Percentiles rank a stretch among this genome's conserved stretches.
Conservation (phyloP, 2,329 filamentous ascomycete species). For the Aspergillus arachidicola region DNA sequence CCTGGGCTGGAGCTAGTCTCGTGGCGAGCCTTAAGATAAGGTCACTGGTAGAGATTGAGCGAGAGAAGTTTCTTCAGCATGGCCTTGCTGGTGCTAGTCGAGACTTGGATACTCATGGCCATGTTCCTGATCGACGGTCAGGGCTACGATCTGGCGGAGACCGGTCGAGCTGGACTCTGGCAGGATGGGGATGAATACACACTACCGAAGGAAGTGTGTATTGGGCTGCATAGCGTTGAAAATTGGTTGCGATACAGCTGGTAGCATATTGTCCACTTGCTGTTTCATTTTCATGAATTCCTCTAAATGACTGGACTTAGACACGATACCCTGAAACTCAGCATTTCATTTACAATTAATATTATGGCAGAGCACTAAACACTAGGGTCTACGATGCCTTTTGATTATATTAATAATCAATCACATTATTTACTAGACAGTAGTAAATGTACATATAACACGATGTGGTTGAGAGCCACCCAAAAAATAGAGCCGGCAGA, state of each 20-base stretch:
- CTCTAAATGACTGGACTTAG: constrained; percentile 6
- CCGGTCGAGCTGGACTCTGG: constrained; percentile 53
- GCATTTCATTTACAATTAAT: background rate
- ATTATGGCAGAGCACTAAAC: background rate
- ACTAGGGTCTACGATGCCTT: background rate
- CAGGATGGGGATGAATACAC: constrained; percentile 46
- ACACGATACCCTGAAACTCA: constrained; percentile 19
- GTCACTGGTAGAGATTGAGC: constrained; percentile 65
- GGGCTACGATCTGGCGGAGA: constrained; percentile 44
- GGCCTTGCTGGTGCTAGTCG: constrained; percentile 50
- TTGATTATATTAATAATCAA: background rate
- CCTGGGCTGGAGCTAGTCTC: constrained; percentile 67
- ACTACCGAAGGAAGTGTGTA: background rate
- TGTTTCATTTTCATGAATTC: constrained; percentile 4
- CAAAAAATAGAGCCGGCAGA: background rate
- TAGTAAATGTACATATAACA: constrained; percentile 6
- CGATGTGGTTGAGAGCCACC: background rate
- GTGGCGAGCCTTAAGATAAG: constrained; percentile 61
- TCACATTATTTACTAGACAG: constrained; percentile 4
- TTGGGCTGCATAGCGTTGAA: background rate
- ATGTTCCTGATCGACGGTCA: constrained; percentile 42
- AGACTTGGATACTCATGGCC: constrained; percentile 40
- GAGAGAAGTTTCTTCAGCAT: constrained; percentile 62
- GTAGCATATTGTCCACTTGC: background rate
- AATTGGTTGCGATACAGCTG: background rate